These are phyloP conservation scores for Colletotrichum magnum DNA, from an alignment of 2,329 filamentous ascomycete genomes.

Conservation along the genomic window DNA sequence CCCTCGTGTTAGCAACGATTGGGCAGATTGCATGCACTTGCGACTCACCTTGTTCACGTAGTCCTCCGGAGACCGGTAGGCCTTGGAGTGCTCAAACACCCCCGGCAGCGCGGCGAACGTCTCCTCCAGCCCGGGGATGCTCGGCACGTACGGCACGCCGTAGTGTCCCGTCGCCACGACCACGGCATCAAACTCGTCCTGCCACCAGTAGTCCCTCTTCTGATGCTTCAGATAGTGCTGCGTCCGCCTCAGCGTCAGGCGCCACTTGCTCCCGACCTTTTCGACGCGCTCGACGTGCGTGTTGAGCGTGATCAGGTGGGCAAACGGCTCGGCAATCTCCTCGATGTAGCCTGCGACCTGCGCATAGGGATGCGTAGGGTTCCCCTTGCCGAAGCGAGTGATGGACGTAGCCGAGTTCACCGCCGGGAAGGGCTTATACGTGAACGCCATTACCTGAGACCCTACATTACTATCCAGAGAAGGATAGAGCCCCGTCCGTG, in stretches of 20 bases:
- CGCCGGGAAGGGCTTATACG: slow-evolving; percentile 63
- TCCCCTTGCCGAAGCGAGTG: slow-evolving; percentile 62
- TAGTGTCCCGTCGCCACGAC: slow-evolving; percentile 59
- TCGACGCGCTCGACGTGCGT: slow-evolving; percentile 71
- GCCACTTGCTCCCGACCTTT: slow-evolving; percentile 60
- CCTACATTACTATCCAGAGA: slow-evolving; percentile 72
- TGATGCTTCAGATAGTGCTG: slow-evolving; percentile 54
- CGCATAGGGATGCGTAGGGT: slow-evolving; percentile 62
- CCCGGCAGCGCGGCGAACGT: slow-evolving; percentile 54
- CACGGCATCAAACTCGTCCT: slow-evolving; percentile 56
- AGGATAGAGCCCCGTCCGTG: slow-evolving; percentile 51
- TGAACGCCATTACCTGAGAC: slow-evolving; percentile 68
- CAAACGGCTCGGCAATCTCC: slow-evolving; percentile 66
- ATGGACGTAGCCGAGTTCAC: slow-evolving; percentile 52
- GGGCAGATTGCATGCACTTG: no score
- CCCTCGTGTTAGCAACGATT: background rate
- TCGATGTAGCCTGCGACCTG: slow-evolving; percentile 59
- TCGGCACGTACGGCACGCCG: slow-evolving; percentile 55
- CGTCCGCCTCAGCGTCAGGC: slow-evolving; percentile 62
- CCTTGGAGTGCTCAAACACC: slow-evolving; percentile 56
- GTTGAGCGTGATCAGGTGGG: slow-evolving; percentile 59
- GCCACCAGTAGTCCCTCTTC: slow-evolving; percentile 56
- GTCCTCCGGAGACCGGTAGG: slow-evolving; percentile 50
- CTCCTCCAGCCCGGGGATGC: slow-evolving; percentile 56
- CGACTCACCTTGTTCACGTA: slow-evolving; percentile 41